Conservation (phyloP, 331 rosid species). For the Quercus tomentella region DNA sequence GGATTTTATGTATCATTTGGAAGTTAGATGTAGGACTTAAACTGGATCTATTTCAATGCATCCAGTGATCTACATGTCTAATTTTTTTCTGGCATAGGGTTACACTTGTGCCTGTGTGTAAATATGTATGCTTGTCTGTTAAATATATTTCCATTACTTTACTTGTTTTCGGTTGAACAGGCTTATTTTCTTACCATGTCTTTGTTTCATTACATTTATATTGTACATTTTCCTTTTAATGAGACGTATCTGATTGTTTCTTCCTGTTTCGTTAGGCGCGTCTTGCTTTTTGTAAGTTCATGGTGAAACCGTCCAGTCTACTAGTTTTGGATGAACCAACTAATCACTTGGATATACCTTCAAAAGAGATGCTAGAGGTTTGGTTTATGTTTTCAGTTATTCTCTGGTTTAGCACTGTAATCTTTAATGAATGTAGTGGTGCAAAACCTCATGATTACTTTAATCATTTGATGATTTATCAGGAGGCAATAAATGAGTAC, state of each 20-base stretch:
- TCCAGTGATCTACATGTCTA: neutral
- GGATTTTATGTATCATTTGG: too few species aligned
- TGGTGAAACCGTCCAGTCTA: slow-evolving; percentile 86
- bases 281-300: slow-evolving; percentile 88
- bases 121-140: neutral
- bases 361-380: slow-evolving; percentile 98
- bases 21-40: neutral
- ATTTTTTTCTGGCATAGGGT: neutral
- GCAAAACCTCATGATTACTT: slow-evolving; percentile 2
- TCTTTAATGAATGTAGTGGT: neutral
- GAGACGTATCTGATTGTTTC: slow-evolving; percentile 8
- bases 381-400: slow-evolving; percentile 9
- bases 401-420: neutral
- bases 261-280: slow-evolving; percentile 64
- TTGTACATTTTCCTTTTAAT: neutral
- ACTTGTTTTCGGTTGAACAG: neutral
- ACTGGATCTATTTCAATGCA: neutral
- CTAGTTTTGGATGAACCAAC: slow-evolving; percentile 94
- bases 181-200: neutral
- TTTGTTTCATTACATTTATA: neutral
- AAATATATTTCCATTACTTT: neutral
- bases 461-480: slow-evolving; percentile 23
- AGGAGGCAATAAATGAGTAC: slow-evolving; percentile 87
- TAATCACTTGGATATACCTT: slow-evolving; percentile 93
- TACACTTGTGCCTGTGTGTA: neutral